Percentiles rank a stretch among this genome's conserved stretches.
phyloP scores from a whole-genome alignment of 1,139 yeast species.

The Kluyveromyces sp. region DNA sequence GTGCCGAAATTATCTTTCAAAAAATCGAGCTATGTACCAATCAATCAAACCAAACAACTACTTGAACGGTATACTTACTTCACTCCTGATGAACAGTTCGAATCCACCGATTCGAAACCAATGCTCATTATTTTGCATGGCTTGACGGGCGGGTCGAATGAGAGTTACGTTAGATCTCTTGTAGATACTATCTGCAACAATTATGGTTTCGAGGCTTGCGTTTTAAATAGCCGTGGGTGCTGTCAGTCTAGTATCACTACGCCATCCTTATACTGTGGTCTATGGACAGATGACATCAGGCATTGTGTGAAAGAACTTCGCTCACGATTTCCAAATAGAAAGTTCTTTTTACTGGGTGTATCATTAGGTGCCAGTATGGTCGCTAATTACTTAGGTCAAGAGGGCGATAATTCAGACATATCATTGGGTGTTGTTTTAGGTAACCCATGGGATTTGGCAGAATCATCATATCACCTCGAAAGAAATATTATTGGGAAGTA shows the following conservation, averaged over 20 bases:
- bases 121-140: conserved; percentile 51
- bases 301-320: conserved; percentile 43
- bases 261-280: conserved; percentile 51
- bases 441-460: conserved; percentile 51
- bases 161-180: conserved; percentile 44
- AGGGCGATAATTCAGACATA: conserved; percentile 35
- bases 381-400: conserved; percentile 51
- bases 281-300: conserved; percentile 57
- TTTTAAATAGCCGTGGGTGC: conserved; percentile 54
- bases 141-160: conserved; percentile 56
- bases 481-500: conserved; percentile 39
- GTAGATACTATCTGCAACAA: conserved; percentile 32
- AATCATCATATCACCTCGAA: conserved; percentile 38
- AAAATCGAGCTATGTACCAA: conserved; percentile 26
- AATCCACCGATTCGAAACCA: conserved; percentile 38
- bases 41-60: conserved; percentile 14
- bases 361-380: conserved; percentile 52
- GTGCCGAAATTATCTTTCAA: conserved; percentile 36
- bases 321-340: conserved; percentile 42
- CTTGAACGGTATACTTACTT: conserved; percentile 20
- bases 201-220: conserved; percentile 45
- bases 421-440: conserved; percentile 45
- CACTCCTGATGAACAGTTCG: conserved; percentile 28
- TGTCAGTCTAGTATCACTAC: conserved; percentile 50
- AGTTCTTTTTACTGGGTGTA: conserved; percentile 46